Evolutionary conservation across 345 rosid species (phyloP).

Genomic region (Linum tenue): DNA sequence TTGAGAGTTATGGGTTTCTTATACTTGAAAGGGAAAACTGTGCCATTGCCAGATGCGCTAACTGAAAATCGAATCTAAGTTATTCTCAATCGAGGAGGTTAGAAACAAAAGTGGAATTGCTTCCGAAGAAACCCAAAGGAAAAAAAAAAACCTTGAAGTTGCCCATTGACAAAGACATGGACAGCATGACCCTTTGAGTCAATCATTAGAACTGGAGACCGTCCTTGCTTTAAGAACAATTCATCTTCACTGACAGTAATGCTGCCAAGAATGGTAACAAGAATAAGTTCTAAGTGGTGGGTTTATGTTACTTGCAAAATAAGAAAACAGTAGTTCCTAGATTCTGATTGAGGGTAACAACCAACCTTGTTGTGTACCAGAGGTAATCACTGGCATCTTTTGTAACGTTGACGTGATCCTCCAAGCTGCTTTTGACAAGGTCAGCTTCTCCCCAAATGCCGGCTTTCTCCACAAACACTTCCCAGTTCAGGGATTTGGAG

Average conservation of each 20-base stretch:
- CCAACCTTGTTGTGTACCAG: slow-evolving; percentile 92
- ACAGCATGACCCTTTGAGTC: slow-evolving; percentile 89
- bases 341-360: too few relatives aligned
- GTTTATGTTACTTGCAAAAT: neutral
- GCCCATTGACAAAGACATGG: slow-evolving; percentile 70
- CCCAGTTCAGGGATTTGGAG: slow-evolving; percentile 51
- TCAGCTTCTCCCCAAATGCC: slow-evolving; percentile 76
- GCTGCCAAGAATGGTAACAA: slow-evolving; percentile 27
- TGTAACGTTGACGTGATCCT: slow-evolving; percentile 82
- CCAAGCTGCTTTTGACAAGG: slow-evolving; percentile 45
- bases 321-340: neutral
- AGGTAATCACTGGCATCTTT: slow-evolving; percentile 83
- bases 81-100: neutral
- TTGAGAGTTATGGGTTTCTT: slow-evolving; percentile 50
- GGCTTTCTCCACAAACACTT: slow-evolving; percentile 52
- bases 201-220: slow-evolving; percentile 47
- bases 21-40: slow-evolving; percentile 46
- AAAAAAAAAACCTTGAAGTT: slow-evolving; percentile 43
- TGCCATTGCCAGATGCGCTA: slow-evolving; percentile 65
- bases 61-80: slow-evolving; percentile 26
- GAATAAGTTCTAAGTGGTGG: neutral
- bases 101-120: neutral
- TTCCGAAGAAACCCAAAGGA: neutral
- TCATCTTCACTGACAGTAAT: slow-evolving; percentile 46
- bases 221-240: slow-evolving; percentile 50